Conservation (phyloP, 768 basidiomycete species). For the Suillus subaureus region DNA sequence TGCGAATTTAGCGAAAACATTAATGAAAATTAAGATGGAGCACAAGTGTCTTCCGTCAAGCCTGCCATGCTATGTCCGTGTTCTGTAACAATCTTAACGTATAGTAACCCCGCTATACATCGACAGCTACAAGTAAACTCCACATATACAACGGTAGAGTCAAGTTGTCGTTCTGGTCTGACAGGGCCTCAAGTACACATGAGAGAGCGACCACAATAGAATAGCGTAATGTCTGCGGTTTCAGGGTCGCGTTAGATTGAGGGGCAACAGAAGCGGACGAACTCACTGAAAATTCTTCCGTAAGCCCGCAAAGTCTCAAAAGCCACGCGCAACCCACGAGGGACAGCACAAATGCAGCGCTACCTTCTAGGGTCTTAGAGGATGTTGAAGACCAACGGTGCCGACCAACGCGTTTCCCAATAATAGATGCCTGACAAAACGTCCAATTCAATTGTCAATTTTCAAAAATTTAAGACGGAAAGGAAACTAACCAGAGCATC, state of each 20-base stretch:
- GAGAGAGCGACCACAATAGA: constrained; percentile 60
- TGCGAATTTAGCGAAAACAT: background rate
- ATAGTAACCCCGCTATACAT: constrained; percentile 26
- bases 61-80: background rate
- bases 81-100: background rate
- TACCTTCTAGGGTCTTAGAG: constrained; percentile 91
- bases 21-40: background rate
- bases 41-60: background rate
- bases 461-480: background rate
- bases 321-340: constrained; percentile 70
- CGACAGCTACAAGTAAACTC: constrained; percentile 75
- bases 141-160: constrained; percentile 96
- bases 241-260: constrained; percentile 20
- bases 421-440: constrained; percentile 78
- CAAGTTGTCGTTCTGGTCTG: constrained; percentile 97
- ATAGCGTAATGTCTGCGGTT: constrained; percentile 66
- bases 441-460: background rate
- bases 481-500: constrained; percentile 77
- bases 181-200: constrained; percentile 84
- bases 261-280: constrained; percentile 11
- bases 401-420: constrained; percentile 82
- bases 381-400: constrained; percentile 84
- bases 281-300: constrained; percentile 79
- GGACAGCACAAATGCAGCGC: constrained; percentile 74
- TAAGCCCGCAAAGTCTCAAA: constrained; percentile 69